These are phyloP conservation scores for Noccaea bulbosa DNA, from an alignment of 345 rosid species.

Conservation along the genomic window DNA sequence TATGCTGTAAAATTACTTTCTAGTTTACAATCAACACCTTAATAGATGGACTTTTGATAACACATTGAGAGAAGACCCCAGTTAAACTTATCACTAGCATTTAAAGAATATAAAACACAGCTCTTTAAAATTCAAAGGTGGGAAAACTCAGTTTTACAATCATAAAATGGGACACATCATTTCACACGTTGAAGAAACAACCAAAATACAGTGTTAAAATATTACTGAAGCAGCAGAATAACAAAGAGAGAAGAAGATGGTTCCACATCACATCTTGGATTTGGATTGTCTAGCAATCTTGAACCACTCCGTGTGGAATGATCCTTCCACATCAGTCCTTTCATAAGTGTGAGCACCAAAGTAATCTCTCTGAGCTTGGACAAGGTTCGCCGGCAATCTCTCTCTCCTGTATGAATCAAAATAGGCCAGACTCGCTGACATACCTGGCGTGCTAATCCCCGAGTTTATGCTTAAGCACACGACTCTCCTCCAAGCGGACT, in stretches of 20 bases:
- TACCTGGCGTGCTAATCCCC: conserved; percentile 90
- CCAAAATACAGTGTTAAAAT: conserved; percentile 21
- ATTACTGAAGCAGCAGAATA: conserved; percentile 37
- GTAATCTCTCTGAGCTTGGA: conserved; percentile 96
- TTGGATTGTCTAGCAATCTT: conserved; percentile 78
- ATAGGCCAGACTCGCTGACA: conserved; percentile 96
- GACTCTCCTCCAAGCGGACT: conserved; percentile 94
- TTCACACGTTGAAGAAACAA: conserved; percentile 30
- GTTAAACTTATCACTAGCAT: background rate
- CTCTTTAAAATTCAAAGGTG: background rate
- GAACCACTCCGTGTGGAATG: conserved; percentile 98
- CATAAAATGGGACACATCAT: conserved; percentile 1
- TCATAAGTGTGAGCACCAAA: conserved; percentile 99
- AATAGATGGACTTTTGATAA: background rate
- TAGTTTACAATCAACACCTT: no score
- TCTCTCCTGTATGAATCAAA: conserved; percentile 87
- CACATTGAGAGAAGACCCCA: background rate
- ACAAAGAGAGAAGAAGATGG: background rate
- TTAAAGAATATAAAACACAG: background rate
- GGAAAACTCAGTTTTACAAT: conserved; percentile 29
- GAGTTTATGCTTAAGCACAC: conserved; percentile 86
- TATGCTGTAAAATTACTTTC: conserved; percentile 19
- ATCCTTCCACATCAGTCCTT: conserved; percentile 83
- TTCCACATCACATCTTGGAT: conserved; percentile 45
- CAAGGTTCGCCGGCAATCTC: conserved; percentile 88